phyloP scores from a whole-genome alignment of 192 early-diverging fungal genomes.

The Lobosporangium transversale region DNA sequence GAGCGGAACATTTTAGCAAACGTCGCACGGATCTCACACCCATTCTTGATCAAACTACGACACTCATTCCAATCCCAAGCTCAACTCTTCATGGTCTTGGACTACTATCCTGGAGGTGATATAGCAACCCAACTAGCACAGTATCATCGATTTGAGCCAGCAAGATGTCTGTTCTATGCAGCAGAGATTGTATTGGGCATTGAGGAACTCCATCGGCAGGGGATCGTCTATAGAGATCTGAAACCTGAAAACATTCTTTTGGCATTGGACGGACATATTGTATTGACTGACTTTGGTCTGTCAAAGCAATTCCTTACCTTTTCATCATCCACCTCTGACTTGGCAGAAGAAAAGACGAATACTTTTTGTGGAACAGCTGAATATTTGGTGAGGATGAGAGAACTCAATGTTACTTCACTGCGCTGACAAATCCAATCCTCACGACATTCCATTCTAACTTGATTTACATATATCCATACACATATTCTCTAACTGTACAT shows the following conservation, averaged over 20 bases:
- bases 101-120: constrained; percentile 92
- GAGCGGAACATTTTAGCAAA: constrained; percentile 84
- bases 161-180: constrained; percentile 83
- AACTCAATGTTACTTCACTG: too few species aligned
- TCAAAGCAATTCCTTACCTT: constrained; percentile 75
- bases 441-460: not conserved
- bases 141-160: constrained; percentile 68
- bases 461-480: not conserved
- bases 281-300: constrained; percentile 95
- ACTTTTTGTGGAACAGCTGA: constrained; percentile 86
- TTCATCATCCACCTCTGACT: constrained; percentile 15
- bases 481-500: not conserved
- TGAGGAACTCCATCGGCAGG: constrained; percentile 85
- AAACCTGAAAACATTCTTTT: constrained; percentile 85
- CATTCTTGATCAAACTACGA: constrained; percentile 89
- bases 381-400: constrained; percentile 67
- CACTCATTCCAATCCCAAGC: constrained; percentile 89
- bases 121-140: constrained; percentile 86
- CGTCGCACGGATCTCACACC: constrained; percentile 80
- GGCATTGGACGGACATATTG: constrained; percentile 81
- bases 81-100: constrained; percentile 90
- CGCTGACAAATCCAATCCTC: not conserved
- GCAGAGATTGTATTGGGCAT: constrained; percentile 90
- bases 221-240: constrained; percentile 90
- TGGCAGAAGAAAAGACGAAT: constrained; percentile 55